Base-by-base conservation (phyloP, 2,329 filamentous ascomycete species). In the Nemania diffusa region DNA sequence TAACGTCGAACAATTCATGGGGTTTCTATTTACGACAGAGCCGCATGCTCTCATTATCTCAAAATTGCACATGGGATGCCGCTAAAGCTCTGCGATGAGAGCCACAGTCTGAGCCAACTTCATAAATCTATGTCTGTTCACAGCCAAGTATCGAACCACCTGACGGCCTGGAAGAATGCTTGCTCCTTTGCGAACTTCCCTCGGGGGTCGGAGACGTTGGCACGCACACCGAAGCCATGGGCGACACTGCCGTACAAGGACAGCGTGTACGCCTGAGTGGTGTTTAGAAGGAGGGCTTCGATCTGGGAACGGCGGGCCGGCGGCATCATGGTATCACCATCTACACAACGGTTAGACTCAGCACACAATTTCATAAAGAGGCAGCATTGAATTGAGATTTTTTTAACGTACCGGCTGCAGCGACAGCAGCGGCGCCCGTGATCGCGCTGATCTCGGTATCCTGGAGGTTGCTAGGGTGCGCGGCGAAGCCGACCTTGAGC, bases 171-270 rank as follows among this genome's bases (percentile, higher is more conserved):
- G 71, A 85, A 80, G 78, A 94, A 94, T 0, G 92, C 92, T 77
- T 89, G 85, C 81, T 95, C 91, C 84, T 94, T 94, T 34, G 89
- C 91, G 76, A 88, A 94, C 79, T 85, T 88, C 75, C 87, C 80
- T 63, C 75, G 71, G 22, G 81, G 80, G 64, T 84, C 80, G 2
- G 80, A 80, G 29, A 85, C 63, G 73, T 95, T 89, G 3, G 83
- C 87, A 40, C 92, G 85, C 7, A 93, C 90, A 17, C 88, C 90
- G 73, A 95, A 96, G 0, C 92, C 92, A 75, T 96, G 92, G 67
- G 81, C 77, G 6, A 91, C 90, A 42, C 87, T 87, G 17, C 87
- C 87, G 82, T 90, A 95, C 48, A 95, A 79, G 69, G 84, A 88
- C 65, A 94, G 85, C 77, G 93, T 90, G 79, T 90, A 95, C 7